These are phyloP conservation scores for Floccularia luteovirens DNA, from an alignment of 768 basidiomycete species.

Conservation along the genomic window DNA sequence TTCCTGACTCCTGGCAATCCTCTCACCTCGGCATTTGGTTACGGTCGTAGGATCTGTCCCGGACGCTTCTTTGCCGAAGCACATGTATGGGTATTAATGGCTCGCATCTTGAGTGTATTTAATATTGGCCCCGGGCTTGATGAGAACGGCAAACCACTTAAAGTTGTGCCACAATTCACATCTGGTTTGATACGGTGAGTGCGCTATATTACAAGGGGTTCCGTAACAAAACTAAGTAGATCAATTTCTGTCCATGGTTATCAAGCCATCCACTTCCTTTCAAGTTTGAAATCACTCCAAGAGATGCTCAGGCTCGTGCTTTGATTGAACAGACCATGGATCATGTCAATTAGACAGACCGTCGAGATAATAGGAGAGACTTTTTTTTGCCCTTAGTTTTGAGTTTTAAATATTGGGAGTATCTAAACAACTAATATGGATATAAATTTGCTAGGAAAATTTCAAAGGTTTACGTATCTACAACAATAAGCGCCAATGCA, in stretches of 20 bases:
- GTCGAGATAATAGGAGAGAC: too few relatives aligned
- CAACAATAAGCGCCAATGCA: too few relatives aligned
- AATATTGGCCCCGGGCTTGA: constrained; percentile 29
- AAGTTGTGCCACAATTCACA: constrained; percentile 25
- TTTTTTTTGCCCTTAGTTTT: too few relatives aligned
- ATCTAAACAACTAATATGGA: too few relatives aligned
- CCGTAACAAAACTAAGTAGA: not conserved
- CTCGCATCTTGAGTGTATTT: constrained; percentile 33
- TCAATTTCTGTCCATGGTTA: not conserved
- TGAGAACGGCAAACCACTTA: constrained; percentile 21
- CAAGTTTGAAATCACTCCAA: constrained; percentile 21
- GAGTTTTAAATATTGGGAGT: too few relatives aligned
- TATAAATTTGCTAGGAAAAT: too few relatives aligned
- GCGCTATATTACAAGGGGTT: not conserved
- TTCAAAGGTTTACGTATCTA: too few relatives aligned
- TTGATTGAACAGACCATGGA: constrained; percentile 24
- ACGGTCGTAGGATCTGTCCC: constrained; percentile 39
- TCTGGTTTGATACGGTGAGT: constrained; percentile 36
- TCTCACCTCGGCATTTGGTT: constrained; percentile 31
- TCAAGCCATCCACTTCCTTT: constrained; percentile 25
- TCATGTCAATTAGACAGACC: too few relatives aligned
- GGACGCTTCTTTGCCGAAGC: constrained; percentile 37
- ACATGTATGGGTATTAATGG: constrained; percentile 37
- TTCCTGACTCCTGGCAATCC: constrained; percentile 24
- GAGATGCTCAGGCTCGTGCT: constrained; percentile 16